Percentiles rank a stretch among this genome's conserved stretches.
phyloP scores from a whole-genome alignment of 2,329 filamentous ascomycete genomes.

The Lachnellula willkommii region DNA sequence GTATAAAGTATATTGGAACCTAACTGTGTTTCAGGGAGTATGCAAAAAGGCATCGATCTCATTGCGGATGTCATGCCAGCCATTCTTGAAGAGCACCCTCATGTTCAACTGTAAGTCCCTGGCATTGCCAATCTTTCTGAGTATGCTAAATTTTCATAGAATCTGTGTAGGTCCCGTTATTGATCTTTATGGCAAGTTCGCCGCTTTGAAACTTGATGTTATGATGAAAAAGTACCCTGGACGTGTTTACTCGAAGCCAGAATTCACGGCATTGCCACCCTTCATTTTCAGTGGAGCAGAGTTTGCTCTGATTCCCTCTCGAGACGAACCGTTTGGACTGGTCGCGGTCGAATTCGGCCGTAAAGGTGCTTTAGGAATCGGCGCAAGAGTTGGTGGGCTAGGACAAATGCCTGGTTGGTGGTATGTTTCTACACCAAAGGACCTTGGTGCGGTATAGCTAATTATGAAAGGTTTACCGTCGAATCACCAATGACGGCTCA shows the following conservation, averaged over 20 bases:
- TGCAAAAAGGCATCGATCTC: conserved; percentile 62
- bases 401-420: conserved; percentile 54
- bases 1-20: too few species aligned
- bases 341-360: conserved; percentile 65
- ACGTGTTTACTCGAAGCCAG: conserved; percentile 61
- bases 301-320: conserved; percentile 62
- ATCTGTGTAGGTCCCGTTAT: conserved; percentile 61
- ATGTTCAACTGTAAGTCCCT: conserved; percentile 45
- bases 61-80: conserved; percentile 63
- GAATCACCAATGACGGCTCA: conserved; percentile 60
- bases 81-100: conserved; percentile 53
- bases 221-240: conserved; percentile 63
- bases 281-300: conserved; percentile 64
- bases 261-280: conserved; percentile 61
- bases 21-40: too few species aligned
- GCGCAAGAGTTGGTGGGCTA: conserved; percentile 59
- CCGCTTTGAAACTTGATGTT: conserved; percentile 57
- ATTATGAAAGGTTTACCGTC: conserved; percentile 64
- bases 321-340: conserved; percentile 64
- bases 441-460: not conserved
- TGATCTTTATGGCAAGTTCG: conserved; percentile 63
- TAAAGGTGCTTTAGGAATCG: conserved; percentile 62
- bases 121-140: too few species aligned
- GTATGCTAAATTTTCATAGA: too few species aligned
- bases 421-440: too few species aligned